A percentile compares a stretch with the other conserved stretches of the same genome.
Evolutionary conservation across 164 flowering plant species (phyloP).

Genomic region (Umbellularia californica): DNA sequence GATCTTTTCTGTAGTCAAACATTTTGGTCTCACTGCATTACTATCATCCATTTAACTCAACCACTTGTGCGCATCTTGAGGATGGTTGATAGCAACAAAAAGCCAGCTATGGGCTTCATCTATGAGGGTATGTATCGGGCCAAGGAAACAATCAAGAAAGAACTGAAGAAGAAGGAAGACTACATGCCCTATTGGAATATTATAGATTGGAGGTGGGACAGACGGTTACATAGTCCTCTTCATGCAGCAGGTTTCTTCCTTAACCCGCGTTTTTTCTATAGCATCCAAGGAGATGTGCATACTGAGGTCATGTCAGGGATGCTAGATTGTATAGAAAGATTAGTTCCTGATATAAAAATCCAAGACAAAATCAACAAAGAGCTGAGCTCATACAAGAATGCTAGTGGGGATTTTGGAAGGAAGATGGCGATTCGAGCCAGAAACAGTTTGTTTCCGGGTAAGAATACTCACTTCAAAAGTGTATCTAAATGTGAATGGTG

Average conservation of each 20-base stretch:
- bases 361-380: conserved; percentile 85
- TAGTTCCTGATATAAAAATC: conserved; percentile 62
- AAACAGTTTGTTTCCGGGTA: conserved; percentile 68
- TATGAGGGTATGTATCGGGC: conserved; percentile 75
- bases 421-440: conserved; percentile 83
- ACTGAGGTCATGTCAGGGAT: conserved; percentile 56
- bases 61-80: conserved; percentile 61
- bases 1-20: conserved; percentile 48
- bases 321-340: conserved; percentile 78
- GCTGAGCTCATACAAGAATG: conserved; percentile 60
- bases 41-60: conserved; percentile 38
- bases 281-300: conserved; percentile 59
- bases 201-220: conserved; percentile 73
- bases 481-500: not conserved
- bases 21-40: conserved; percentile 67
- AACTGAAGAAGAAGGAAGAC: conserved; percentile 46
- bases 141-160: conserved; percentile 70
- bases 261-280: conserved; percentile 75
- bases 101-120: conserved; percentile 78
- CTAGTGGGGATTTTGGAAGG: conserved; percentile 80
- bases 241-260: conserved; percentile 83
- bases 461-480: conserved; percentile 15
- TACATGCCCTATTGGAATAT: conserved; percentile 70
- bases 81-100: conserved; percentile 46
- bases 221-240: conserved; percentile 56